Evolutionary conservation across 495 filamentous ascomycete species (phyloP), one percentile per base, ranked within the genome.

Genomic region (Daldinia bambusicola): DNA sequence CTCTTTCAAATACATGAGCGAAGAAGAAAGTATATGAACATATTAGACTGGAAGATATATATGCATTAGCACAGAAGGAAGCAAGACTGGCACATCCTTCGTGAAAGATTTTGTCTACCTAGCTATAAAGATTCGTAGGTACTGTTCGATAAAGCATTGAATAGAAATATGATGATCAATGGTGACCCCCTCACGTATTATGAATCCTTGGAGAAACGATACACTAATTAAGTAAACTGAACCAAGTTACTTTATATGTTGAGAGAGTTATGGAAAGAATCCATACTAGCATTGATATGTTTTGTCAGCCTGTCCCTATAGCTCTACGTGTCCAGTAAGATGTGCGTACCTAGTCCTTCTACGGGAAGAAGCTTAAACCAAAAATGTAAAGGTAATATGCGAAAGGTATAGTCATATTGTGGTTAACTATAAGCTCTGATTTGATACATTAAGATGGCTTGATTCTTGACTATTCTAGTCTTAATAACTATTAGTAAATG

Each of bases 41-140:
- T 48, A 48, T 48, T 48, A 48, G 43, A 48, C 16, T 48, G 43
- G 43, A 48, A 48, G 43, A 16, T 48, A 48, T 22, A 48, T 48
- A 48, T 48, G 43, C 43, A 48, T 48, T 18, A 48, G 18, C 22
- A 16, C 8, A 18, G 18, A 48, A 22, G 43, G 43, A 18, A 48
- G 22, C 18, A 48, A 48, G 43, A 48, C 43, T 48, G 43, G 9
- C 16, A 48, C 43, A 10, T 1, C 43, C 43, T 48, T 48, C 43
- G 43, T 10, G 10, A 48, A 48, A 22, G 8, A 48, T 48, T 48
- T 48, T 20, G 0, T 20, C 7, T 20, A 40, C 8, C 1, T 48
- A 48, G 8, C 18, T 48, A 22, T 22, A 22, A 26, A 26, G 26
- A 26, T 26, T 26, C 26, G 1, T 48, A 48, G 43, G 20, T 12